phyloP scores from a whole-genome alignment of 2,329 filamentous ascomycete species.

The Botrytis hyacinthi region DNA sequence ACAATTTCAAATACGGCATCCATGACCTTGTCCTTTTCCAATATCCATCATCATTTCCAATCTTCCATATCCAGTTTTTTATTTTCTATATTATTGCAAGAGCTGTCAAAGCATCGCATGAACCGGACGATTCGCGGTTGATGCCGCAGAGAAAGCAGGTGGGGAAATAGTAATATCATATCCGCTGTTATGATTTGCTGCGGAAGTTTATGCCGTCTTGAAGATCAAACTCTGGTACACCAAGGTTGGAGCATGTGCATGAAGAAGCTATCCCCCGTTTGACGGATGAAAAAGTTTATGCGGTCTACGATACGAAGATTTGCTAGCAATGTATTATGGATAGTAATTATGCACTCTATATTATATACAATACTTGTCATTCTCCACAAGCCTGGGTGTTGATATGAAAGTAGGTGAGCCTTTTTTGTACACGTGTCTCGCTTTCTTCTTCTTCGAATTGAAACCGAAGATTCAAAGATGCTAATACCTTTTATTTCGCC shows the following conservation, averaged over 20 bases:
- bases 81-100: background rate
- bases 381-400: constrained; percentile 6
- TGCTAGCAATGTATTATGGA: constrained; percentile 10
- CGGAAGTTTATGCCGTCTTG: constrained; percentile 14
- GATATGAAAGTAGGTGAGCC: constrained; percentile 13
- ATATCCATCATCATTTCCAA: constrained; percentile 3
- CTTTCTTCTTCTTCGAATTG: background rate
- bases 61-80: background rate
- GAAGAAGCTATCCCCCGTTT: constrained; percentile 5
- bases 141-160: constrained; percentile 10
- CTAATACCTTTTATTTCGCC: background rate
- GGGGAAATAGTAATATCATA: background rate
- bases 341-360: constrained; percentile 12
- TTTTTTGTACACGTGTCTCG: constrained; percentile 18
- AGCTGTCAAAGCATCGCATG: constrained; percentile 12
- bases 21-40: background rate
- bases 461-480: background rate
- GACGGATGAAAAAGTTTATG: constrained; percentile 1
- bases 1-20: constrained; percentile 12
- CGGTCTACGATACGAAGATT: constrained; percentile 13
- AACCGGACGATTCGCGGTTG: constrained; percentile 11
- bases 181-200: constrained; percentile 15
- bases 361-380: background rate
- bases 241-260: constrained; percentile 7
- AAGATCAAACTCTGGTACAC: constrained; percentile 13